Conservation (phyloP, 2,329 filamentous ascomycete genomes). For the Arthrobotrys sinensis region DNA sequence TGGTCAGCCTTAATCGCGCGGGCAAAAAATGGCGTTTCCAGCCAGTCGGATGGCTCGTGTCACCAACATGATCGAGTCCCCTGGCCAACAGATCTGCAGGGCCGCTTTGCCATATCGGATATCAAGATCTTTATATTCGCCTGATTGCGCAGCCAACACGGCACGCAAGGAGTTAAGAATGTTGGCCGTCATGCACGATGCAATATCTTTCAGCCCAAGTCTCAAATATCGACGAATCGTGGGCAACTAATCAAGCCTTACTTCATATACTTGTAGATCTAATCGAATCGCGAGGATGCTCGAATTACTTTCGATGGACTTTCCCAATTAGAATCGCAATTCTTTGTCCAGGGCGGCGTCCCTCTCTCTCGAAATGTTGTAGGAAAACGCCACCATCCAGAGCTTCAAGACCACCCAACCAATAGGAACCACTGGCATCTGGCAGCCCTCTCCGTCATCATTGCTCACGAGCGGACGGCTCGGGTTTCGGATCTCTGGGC, state of each 20-base stretch:
- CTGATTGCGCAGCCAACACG: slow-evolving; percentile 6
- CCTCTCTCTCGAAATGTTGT: background rate
- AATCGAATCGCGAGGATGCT: slow-evolving; percentile 3
- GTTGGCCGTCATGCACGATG: slow-evolving; percentile 26
- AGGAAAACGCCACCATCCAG: slow-evolving; percentile 16
- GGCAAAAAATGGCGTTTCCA: slow-evolving; percentile 21
- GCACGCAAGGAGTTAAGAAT: slow-evolving; percentile 40
- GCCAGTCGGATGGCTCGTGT: slow-evolving; percentile 30
- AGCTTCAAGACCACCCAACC: slow-evolving; percentile 7
- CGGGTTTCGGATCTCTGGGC: slow-evolving; percentile 39
- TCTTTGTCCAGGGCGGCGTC: slow-evolving; percentile 2
- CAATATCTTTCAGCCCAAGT: slow-evolving; percentile 21
- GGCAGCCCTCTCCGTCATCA: slow-evolving; percentile 35
- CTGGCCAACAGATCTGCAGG: slow-evolving; percentile 28
- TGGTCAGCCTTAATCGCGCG: background rate
- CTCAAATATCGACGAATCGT: slow-evolving; percentile 20
- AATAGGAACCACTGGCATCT: slow-evolving; percentile 50
- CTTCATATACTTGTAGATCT: background rate
- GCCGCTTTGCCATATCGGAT: slow-evolving; percentile 3
- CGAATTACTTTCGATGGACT: background rate
- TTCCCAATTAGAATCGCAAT: slow-evolving; percentile 10
- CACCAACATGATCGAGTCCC: slow-evolving; percentile 14
- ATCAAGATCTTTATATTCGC: slow-evolving; percentile 8
- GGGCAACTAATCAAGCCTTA: background rate
- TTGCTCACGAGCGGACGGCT: slow-evolving; percentile 23